Percentiles rank a stretch among this genome's conserved stretches.
phyloP scores from a whole-genome alignment of 495 filamentous ascomycete species.

The Penicillium tannophilum region DNA sequence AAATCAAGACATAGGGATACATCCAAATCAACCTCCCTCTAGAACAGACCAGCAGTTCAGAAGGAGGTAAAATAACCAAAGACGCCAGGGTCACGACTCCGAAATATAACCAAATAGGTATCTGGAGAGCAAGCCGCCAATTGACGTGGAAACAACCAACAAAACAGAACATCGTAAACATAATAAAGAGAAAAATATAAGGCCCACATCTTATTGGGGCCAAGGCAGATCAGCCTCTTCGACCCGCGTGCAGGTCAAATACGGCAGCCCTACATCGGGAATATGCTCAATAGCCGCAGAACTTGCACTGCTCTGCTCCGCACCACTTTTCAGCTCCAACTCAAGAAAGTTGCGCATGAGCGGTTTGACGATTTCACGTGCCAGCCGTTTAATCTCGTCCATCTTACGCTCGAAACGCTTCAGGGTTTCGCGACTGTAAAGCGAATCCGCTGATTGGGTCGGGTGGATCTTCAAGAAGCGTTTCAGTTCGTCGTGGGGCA shows the following conservation, averaged over 20 bases:
- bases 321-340: slow-evolving; percentile 60
- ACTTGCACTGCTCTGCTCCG: slow-evolving; percentile 12
- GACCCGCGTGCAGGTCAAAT: slow-evolving; percentile 79
- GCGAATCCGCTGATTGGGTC: slow-evolving; percentile 49
- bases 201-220: slow-evolving; percentile 41
- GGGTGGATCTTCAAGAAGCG: slow-evolving; percentile 73
- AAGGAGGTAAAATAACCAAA: neutral
- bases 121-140: neutral
- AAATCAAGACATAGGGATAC: slow-evolving; percentile 11
- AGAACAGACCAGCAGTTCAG: slow-evolving; percentile 23
- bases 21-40: slow-evolving; percentile 1
- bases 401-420: slow-evolving; percentile 80
- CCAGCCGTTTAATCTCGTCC: slow-evolving; percentile 83
- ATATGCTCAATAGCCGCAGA: slow-evolving; percentile 22
- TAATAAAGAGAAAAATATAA: slow-evolving; percentile 5
- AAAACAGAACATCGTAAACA: neutral
- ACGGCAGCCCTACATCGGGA: slow-evolving; percentile 51
- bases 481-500: slow-evolving; percentile 84
- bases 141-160: slow-evolving; percentile 1
- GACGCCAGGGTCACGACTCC: slow-evolving; percentile 3
- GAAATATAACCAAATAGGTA: neutral
- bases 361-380: slow-evolving; percentile 79
- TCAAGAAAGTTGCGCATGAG: slow-evolving; percentile 83
- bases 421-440: slow-evolving; percentile 76
- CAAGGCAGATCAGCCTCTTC: slow-evolving; percentile 81